Conservation (phyloP, 805 yeast species). For the Saccharomycopsis sp. region DNA sequence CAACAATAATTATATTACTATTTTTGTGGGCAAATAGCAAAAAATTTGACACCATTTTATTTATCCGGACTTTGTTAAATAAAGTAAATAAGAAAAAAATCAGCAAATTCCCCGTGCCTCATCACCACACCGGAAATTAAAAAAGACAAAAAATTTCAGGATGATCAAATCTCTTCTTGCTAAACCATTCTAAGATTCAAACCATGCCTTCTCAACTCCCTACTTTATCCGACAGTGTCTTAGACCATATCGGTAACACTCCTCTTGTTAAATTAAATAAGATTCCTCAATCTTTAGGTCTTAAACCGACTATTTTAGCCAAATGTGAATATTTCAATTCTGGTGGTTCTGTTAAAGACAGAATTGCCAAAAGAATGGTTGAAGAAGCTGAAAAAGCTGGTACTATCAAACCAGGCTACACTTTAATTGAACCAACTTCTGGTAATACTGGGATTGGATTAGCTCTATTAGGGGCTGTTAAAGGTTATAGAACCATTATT, state of each 20-base stretch:
- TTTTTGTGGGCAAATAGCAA: no score
- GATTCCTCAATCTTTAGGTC: slow-evolving; percentile 66
- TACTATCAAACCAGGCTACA: slow-evolving; percentile 72
- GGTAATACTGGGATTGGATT: slow-evolving; percentile 90
- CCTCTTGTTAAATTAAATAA: slow-evolving; percentile 68
- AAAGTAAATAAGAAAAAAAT: no score
- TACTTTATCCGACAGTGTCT: slow-evolving; percentile 39
- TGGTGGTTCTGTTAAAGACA: slow-evolving; percentile 85
- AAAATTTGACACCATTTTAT: no score
- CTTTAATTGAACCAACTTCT: slow-evolving; percentile 81
- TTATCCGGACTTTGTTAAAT: no score
- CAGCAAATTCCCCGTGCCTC: no score
- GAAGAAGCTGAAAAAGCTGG: slow-evolving; percentile 76
- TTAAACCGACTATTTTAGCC: slow-evolving; percentile 61
- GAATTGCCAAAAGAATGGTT: slow-evolving; percentile 81
- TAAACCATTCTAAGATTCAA: not conserved
- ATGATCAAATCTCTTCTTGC: no score
- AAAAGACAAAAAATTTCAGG: no score
- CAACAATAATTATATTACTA: no score
- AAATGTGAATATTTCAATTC: slow-evolving; percentile 79
- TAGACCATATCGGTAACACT: slow-evolving; percentile 78
- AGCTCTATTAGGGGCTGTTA: slow-evolving; percentile 79
- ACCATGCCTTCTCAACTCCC: slow-evolving; percentile 21
- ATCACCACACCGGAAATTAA: no score
- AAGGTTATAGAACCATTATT: slow-evolving; percentile 78